phyloP scores from a whole-genome alignment of 148 eudicot genomes.

The Camellia granthamiana region DNA sequence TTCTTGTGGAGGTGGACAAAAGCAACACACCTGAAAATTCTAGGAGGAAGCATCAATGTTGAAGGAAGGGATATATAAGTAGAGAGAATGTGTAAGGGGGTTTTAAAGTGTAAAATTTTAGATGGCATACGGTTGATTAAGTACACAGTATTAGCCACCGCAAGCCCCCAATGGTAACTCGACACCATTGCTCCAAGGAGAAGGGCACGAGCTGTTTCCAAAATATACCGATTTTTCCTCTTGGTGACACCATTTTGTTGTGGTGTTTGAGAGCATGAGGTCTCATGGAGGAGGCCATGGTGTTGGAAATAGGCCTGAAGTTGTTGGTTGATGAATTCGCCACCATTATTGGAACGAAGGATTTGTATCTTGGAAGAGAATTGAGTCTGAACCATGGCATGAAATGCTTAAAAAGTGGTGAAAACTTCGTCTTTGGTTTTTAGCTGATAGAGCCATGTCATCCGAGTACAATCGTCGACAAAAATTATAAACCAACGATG shows the following conservation, averaged over 20 bases:
- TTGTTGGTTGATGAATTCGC: neutral
- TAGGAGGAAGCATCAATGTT: neutral
- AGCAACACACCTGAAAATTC: neutral
- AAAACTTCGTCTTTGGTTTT: neutral
- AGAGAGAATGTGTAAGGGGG: too few relatives aligned
- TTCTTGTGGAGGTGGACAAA: neutral
- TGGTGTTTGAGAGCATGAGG: neutral
- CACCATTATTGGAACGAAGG: neutral
- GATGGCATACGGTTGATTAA: too few relatives aligned
- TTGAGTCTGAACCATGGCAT: neutral
- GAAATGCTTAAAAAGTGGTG: neutral
- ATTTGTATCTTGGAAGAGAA: neutral
- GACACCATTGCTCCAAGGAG: neutral
- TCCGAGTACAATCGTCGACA: neutral
- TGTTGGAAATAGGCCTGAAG: neutral
- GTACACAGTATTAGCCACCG: too few relatives aligned
- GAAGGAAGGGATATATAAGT: too few relatives aligned
- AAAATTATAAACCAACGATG: neutral
- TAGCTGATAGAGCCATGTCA: neutral
- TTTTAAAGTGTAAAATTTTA: too few relatives aligned
- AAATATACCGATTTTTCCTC: neutral
- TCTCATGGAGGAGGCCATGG: neutral
- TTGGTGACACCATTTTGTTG: neutral
- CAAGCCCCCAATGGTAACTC: neutral
- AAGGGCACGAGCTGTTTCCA: neutral